Conservation (phyloP, 106 monocot genomes). For the Iris macrosiphon region DNA sequence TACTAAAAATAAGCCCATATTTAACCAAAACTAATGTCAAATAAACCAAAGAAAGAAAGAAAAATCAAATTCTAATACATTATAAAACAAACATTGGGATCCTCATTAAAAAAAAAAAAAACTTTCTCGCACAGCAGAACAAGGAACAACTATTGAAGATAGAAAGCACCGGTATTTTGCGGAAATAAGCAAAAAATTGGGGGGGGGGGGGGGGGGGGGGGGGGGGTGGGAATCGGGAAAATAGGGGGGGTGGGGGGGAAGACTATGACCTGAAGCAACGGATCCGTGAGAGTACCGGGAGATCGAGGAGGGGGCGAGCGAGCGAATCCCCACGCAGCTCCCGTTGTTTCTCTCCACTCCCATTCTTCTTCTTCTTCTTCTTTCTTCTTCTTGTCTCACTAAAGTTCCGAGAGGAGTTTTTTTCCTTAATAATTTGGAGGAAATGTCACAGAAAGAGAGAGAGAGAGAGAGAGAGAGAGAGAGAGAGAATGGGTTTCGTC, state of each 20-base stretch:
- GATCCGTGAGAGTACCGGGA: constrained; percentile 29
- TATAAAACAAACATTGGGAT: too few species aligned
- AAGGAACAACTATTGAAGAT: too few species aligned
- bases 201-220: background rate
- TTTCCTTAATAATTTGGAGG: background rate
- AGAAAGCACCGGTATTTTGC: too few species aligned
- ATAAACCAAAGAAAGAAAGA: too few species aligned
- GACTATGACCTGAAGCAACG: constrained; percentile 13
- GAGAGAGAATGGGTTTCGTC: constrained; percentile 5
- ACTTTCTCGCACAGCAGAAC: too few species aligned
- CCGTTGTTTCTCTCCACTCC: constrained; percentile 16
- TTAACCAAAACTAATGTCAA: too few species aligned
- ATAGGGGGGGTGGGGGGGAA: background rate
- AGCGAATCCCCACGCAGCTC: constrained; percentile 34
- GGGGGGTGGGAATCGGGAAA: background rate
- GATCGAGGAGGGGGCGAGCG: constrained; percentile 24
- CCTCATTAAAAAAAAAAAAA: too few species aligned
- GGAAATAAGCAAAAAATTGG: background rate
- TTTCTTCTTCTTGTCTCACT: background rate
- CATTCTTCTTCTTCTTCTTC: constrained; percentile 9
- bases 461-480: background rate
- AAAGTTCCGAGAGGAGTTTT: background rate
- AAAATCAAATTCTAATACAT: too few species aligned
- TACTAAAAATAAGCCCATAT: too few species aligned
- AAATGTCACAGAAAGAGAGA: background rate